Conservation (phyloP, 2,329 filamentous ascomycete genomes). For the Arthrobotrys entomopaga region DNA sequence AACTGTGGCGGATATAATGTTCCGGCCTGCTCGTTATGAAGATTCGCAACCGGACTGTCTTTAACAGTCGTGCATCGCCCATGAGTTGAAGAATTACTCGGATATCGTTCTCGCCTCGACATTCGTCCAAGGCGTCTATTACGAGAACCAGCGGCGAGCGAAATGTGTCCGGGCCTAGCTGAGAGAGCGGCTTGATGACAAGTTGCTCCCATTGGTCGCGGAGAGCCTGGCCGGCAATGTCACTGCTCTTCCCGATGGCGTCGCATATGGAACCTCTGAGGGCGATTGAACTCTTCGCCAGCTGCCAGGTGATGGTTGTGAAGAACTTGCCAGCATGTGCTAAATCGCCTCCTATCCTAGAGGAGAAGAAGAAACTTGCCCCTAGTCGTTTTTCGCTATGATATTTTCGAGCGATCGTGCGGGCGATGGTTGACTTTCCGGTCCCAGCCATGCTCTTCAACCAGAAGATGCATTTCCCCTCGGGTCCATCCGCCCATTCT, state of each 20-base stretch:
- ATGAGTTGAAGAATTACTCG: background rate
- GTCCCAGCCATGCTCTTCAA: slow-evolving; percentile 62
- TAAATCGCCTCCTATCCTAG: background rate
- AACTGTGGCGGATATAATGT: slow-evolving; percentile 45
- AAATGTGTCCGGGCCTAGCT: background rate
- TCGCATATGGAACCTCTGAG: background rate
- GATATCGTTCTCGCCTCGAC: background rate
- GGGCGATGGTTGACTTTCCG: slow-evolving; percentile 25
- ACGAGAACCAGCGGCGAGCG: background rate
- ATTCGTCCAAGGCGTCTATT: background rate
- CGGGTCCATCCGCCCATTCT: background rate
- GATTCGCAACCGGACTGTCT: background rate
- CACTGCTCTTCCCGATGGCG: background rate
- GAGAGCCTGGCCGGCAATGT: background rate
- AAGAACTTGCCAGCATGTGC: background rate
- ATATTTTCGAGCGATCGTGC: background rate
- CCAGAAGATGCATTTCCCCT: slow-evolving; percentile 59
- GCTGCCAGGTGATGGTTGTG: background rate
- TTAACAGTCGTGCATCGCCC: background rate
- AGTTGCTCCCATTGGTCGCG: background rate
- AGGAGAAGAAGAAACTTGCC: background rate
- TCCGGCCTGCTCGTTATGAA: slow-evolving; percentile 7
- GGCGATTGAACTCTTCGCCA: background rate
- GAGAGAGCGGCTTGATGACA: background rate
- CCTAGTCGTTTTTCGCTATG: background rate